Evolutionary conservation across 805 yeast species (phyloP), one percentile per base, ranked within the genome.

Genomic region (Candida incommunis): DNA sequence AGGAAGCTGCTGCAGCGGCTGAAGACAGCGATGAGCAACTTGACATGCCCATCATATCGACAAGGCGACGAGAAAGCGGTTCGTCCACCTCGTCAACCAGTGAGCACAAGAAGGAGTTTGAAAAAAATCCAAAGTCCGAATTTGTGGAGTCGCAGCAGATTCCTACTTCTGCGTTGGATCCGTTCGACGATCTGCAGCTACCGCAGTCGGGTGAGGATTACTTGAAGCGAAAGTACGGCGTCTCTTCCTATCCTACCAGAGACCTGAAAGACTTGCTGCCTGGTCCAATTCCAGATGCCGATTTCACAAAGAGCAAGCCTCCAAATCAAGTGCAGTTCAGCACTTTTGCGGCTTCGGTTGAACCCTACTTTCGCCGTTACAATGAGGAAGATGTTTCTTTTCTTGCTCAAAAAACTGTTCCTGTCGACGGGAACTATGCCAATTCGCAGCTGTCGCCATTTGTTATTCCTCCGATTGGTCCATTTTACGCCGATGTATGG

Each of bases 281-380:
- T 0, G 99, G 98, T 2, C 76, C 70, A 27, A 79, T 87, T 22
- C 98, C 98, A 9, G 78, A 83, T 59, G 73, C 71, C 46, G 97
- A 92, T 62, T 86, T 84, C 53, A 80, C 95, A 3, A 76, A 78
- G 50, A 76, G 80, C 13, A 90, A 88, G 56, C 88, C 88, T 18
- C 64, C 86, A 2, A 90, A 86, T 61, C 98, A 92, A 65, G 92
- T 90, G 16, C 96, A 87, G 57, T 87, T 83, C 59, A 71, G 83
- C 11, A 88, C 98, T 0, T 92, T 84, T 59, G 82, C 84, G 51
- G 66, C 88, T 1, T 85, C 81, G 52, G 72, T 87, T 29, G 98
- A 92, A 59, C 83, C 88, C 24, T 90, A 75, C 59, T 88, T 81
- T 64, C 71, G 95, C 49, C 73, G 75, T 2, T 84, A 75, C 53